Conservation (phyloP, 768 basidiomycete species). For the Phanerodontia chrysosporium region DNA sequence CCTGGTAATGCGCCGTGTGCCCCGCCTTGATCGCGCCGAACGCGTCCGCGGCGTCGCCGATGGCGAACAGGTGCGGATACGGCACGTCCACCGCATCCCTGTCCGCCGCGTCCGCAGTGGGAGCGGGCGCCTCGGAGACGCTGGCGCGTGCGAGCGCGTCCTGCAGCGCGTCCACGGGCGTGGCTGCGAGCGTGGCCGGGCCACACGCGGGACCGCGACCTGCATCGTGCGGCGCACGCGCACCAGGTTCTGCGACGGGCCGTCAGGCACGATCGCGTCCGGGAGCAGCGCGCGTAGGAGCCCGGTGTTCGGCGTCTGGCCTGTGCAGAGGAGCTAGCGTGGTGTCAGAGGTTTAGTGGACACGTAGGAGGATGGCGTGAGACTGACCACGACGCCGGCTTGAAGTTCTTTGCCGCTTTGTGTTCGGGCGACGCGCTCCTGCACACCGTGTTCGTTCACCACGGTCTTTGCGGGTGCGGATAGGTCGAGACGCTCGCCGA, state of each 20-base stretch:
- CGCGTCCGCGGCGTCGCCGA: conserved; percentile 62
- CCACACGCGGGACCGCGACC: conserved; percentile 27
- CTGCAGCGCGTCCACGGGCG: background rate
- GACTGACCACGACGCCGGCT: conserved; percentile 49
- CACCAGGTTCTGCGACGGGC: conserved; percentile 34
- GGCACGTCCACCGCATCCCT: conserved; percentile 25
- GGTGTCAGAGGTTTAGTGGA: background rate
- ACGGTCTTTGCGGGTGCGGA: conserved; percentile 20
- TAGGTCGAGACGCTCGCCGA: conserved; percentile 52
- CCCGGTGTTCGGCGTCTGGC: conserved; percentile 53
- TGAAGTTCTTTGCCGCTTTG: conserved; percentile 44
- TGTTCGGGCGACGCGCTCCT: conserved; percentile 37
- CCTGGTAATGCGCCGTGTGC: conserved; percentile 51
- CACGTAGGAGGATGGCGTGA: background rate
- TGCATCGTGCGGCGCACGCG: conserved; percentile 52
- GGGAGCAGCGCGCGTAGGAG: conserved; percentile 32
- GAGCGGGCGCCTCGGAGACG: background rate
- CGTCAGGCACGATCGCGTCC: conserved; percentile 27
- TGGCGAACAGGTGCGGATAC: conserved; percentile 54
- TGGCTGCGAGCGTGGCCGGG: background rate
- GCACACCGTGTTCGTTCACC: conserved; percentile 9
- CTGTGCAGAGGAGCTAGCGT: conserved; percentile 53
- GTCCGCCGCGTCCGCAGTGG: background rate
- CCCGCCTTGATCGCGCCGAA: conserved; percentile 62
- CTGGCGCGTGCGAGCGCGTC: background rate